These are phyloP conservation scores for Domatiomyces catenatus DNA, from an alignment of 2,329 filamentous ascomycete species.

Conservation along the genomic window DNA sequence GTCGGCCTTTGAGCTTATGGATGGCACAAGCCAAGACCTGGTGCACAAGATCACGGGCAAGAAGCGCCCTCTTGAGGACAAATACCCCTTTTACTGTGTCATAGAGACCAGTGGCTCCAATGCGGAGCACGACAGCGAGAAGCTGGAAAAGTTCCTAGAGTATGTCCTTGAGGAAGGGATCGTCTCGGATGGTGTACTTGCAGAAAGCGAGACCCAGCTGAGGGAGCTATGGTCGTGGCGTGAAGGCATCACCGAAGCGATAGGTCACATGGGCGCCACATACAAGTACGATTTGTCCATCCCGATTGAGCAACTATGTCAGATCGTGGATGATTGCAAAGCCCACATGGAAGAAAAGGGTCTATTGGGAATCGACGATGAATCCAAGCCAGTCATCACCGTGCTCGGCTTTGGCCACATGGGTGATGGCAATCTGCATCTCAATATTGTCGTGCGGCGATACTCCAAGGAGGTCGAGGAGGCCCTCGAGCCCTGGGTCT, in stretches of 20 bases:
- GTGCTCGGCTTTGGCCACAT: conserved; percentile 98
- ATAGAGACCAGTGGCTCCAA: conserved; percentile 95
- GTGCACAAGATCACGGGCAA: conserved; percentile 60
- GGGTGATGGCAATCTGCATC: conserved; percentile 89
- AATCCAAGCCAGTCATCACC: conserved; percentile 63
- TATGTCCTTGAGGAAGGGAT: conserved; percentile 79
- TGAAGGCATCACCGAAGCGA: conserved; percentile 78
- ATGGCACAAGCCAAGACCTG: conserved; percentile 62
- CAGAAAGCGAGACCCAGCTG: conserved; percentile 83
- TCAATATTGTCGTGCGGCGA: conserved; percentile 69
- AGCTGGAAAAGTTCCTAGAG: conserved; percentile 80
- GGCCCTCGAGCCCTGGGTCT: conserved; percentile 82
- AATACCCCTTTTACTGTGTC: conserved; percentile 88
- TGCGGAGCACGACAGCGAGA: conserved; percentile 79
- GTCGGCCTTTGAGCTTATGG: conserved; percentile 96
- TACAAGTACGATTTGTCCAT: conserved; percentile 99
- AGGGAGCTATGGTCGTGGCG: conserved; percentile 78
- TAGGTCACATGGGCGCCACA: conserved; percentile 81
- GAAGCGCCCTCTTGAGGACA: conserved; percentile 63
- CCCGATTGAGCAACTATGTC: conserved; percentile 72
- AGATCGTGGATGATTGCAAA: conserved; percentile 71
- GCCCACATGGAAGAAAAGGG: conserved; percentile 57
- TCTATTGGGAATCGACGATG: conserved; percentile 54
- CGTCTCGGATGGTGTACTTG: conserved; percentile 75
- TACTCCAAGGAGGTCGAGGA: conserved; percentile 83